Evolutionary conservation across 2,329 filamentous ascomycete genomes (phyloP), one percentile per base, ranked within the genome.

Genomic region (Penicillium glabrum): DNA sequence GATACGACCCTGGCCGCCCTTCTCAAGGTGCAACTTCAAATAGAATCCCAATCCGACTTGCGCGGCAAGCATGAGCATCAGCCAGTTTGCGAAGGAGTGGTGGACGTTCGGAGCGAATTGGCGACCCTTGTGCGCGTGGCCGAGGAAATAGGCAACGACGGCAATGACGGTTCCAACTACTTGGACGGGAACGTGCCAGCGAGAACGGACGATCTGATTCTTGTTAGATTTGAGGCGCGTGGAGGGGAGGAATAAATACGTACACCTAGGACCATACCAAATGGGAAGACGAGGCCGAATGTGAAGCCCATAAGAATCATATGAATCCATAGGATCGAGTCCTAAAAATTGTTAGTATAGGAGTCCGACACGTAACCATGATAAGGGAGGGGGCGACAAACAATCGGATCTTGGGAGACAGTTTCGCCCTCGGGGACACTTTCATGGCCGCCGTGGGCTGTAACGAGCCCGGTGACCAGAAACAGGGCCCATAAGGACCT

Each of bases 231-330:
- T 35, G 14, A 14, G 16, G 24, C 31, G 44, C 19, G 48, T 24
- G 6, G 23, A 26, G 43, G 26, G 19, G 47, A 49, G 37, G 27
- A 46, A 46, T 56, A 21, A 49, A 37, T 27, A 61, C 88, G 68
- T 85, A 95, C 90, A 57, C 93, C 93, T 19, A 97, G 80, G 43
- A 98, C 92, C 93, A 99, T 98, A 67, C 95, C 95, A 16, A 91
- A 82, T 11, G 95, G 95, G 69, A 96, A 98, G 57, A 98, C 85
- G 65, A 99, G 82, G 60, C 95, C 95, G 80, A 96, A 98, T 56
- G 92, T 86, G 57, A 95, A 70, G 73, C 87, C 89, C 82, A 96
- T 93, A 46, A 96, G 76, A 58, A 96, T 82, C 69, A 99, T 98
- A 77, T 99, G 95, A 65, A 89, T 82, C 95, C 95, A 99, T 85